Evolutionary conservation across 2,329 filamentous ascomycete species (phyloP).

Genomic region (Claviceps sp.): DNA sequence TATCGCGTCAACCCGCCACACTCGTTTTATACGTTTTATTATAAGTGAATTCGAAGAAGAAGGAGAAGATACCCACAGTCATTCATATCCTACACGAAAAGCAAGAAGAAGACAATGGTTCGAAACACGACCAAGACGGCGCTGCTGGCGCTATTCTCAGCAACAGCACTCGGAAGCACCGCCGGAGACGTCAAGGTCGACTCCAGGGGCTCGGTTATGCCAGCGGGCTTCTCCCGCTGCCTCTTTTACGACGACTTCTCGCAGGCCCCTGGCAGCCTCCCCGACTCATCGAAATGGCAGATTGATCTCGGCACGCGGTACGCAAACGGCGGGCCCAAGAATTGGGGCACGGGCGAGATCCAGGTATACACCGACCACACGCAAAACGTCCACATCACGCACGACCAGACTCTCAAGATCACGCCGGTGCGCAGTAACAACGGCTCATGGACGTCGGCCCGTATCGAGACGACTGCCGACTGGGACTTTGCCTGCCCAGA

Average conservation of each 20-base stretch:
- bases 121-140: neutral
- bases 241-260: conserved; percentile 19
- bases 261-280: conserved; percentile 9
- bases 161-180: neutral
- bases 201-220: neutral
- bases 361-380: conserved; percentile 29
- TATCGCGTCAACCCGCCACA: too few species aligned
- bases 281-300: conserved; percentile 28
- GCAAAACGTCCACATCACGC: conserved; percentile 27
- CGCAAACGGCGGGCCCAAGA: conserved; percentile 24
- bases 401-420: conserved; percentile 23
- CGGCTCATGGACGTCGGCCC: conserved; percentile 28
- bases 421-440: conserved; percentile 14
- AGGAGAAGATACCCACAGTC: neutral
- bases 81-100: neutral
- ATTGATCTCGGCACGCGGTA: conserved; percentile 31
- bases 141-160: neutral
- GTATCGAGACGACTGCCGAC: conserved; percentile 24
- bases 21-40: too few species aligned
- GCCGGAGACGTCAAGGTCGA: too few species aligned
- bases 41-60: neutral
- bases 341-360: conserved; percentile 37
- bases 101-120: neutral
- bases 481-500: conserved; percentile 21
- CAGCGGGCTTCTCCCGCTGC: conserved; percentile 9